These are phyloP conservation scores for Paraphoma chrysanthemicola DNA, from an alignment of 2,329 filamentous ascomycete genomes.

Conservation along the genomic window DNA sequence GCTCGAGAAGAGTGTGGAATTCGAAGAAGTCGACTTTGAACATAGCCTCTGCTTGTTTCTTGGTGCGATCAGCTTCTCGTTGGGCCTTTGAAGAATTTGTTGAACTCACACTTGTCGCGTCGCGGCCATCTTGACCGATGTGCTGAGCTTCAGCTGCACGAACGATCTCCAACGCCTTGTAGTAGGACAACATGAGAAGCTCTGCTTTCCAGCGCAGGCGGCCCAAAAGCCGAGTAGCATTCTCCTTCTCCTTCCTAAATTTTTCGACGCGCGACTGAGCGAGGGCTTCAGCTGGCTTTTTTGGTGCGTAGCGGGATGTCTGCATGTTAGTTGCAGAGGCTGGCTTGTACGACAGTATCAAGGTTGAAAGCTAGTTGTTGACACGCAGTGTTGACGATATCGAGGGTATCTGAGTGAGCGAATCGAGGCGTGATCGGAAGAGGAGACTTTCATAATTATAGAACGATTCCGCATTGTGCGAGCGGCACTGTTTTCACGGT, in stretches of 20 bases:
- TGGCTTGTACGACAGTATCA: not conserved
- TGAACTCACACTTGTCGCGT: constrained; percentile 28
- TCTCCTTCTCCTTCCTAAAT: constrained; percentile 39
- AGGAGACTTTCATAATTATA: not conserved
- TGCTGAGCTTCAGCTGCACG: constrained; percentile 21
- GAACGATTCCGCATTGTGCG: not conserved
- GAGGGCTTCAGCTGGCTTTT: constrained; percentile 33
- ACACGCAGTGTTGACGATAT: not conserved
- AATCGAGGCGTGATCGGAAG: not conserved
- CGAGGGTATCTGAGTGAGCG: not conserved
- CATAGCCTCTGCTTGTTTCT: constrained; percentile 57
- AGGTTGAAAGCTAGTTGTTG: not conserved
- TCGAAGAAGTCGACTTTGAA: constrained; percentile 83
- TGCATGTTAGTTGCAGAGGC: constrained; percentile 19
- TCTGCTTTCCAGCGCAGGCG: constrained; percentile 47
- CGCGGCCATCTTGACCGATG: constrained; percentile 12
- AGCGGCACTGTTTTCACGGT: not conserved
- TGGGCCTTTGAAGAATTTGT: not conserved
- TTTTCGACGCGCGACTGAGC: constrained; percentile 34
- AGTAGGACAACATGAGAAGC: constrained; percentile 37
- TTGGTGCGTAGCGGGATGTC: constrained; percentile 40
- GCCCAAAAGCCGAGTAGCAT: constrained; percentile 30
- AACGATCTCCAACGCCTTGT: constrained; percentile 34
- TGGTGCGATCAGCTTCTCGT: constrained; percentile 10
- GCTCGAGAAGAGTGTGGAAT: constrained; percentile 76